These are phyloP conservation scores for Aspergillus flavus DNA, from an alignment of 2,329 filamentous ascomycete species.

Conservation along the genomic window DNA sequence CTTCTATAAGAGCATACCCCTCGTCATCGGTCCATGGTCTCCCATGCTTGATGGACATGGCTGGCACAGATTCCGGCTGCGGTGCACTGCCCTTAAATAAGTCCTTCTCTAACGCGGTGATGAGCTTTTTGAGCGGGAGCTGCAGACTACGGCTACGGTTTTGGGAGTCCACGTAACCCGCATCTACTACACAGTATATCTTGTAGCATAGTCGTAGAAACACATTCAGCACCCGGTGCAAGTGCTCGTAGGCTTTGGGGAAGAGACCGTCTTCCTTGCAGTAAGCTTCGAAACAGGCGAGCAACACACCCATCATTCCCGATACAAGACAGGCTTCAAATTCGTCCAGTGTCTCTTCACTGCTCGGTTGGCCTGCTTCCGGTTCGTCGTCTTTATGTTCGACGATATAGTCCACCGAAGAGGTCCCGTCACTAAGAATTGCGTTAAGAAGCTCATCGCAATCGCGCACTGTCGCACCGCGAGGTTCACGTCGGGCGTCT, in stretches of 20 bases:
- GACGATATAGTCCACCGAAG: constrained; percentile 19
- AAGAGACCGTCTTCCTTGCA: constrained; percentile 16
- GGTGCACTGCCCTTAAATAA: neutral
- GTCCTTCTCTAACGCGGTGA: constrained; percentile 13
- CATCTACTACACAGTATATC: constrained; percentile 13
- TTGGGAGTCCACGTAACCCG: constrained; percentile 10
- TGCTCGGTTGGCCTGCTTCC: neutral
- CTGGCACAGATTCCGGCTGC: neutral
- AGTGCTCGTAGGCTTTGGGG: constrained; percentile 18
- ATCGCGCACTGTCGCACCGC: neutral
- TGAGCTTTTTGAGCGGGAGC: constrained; percentile 15
- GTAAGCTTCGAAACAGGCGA: constrained; percentile 25
- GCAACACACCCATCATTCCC: constrained; percentile 19
- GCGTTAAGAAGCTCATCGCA: constrained; percentile 4
- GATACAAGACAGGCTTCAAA: constrained; percentile 26
- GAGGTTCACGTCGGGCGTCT: neutral
- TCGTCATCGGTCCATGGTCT: constrained; percentile 28
- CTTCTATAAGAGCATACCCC: constrained; percentile 26
- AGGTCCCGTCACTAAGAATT: constrained; percentile 9
- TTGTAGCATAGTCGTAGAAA: constrained; percentile 19
- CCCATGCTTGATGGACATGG: neutral
- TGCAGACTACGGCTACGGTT: constrained; percentile 12
- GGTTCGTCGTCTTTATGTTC: neutral
- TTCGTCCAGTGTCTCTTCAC: constrained; percentile 17
- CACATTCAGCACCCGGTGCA: constrained; percentile 21